phyloP scores from a whole-genome alignment of 2,329 filamentous ascomycete species.

The Neoarthrinium moseri region DNA sequence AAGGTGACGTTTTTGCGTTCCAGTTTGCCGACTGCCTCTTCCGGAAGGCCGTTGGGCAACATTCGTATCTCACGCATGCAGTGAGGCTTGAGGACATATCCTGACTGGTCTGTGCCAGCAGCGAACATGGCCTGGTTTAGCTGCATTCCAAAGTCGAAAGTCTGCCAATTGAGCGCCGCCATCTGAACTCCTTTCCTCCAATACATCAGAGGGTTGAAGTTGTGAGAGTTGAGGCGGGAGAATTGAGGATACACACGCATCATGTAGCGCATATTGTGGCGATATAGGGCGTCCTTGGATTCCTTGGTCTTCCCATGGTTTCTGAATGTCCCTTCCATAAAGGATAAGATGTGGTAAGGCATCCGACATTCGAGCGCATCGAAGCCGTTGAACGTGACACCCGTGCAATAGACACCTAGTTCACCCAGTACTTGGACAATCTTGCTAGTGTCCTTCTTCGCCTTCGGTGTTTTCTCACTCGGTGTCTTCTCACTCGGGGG shows the following conservation, averaged over 20 bases:
- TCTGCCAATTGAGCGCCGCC: conserved; percentile 98
- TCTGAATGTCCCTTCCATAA: conserved; percentile 86
- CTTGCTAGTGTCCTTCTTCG: conserved; percentile 75
- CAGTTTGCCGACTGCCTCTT: conserved; percentile 59
- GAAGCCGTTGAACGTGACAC: conserved; percentile 82
- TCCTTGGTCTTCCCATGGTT: conserved; percentile 74
- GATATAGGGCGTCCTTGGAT: conserved; percentile 74
- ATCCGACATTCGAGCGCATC: conserved; percentile 74
- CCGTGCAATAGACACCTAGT: conserved; percentile 74
- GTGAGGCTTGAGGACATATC: conserved; percentile 90
- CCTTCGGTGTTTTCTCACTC: too few species aligned
- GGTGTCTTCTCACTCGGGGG: too few species aligned
- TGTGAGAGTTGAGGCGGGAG: conserved; percentile 79
- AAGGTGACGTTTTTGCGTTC: conserved; percentile 83
- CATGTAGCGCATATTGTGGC: conserved; percentile 87
- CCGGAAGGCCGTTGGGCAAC: conserved; percentile 53
- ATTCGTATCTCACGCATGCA: conserved; percentile 74
- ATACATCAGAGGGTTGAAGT: conserved; percentile 90
- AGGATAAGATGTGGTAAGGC: conserved; percentile 94
- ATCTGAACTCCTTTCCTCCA: conserved; percentile 97
- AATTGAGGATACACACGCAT: conserved; percentile 93
- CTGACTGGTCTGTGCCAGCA: conserved; percentile 78
- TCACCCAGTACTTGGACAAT: conserved; percentile 81
- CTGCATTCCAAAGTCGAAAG: conserved; percentile 92
- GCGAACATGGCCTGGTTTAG: conserved; percentile 98